Evolutionary conservation across 805 yeast genomes (phyloP).

Genomic region (Kodamaea sagamina): DNA sequence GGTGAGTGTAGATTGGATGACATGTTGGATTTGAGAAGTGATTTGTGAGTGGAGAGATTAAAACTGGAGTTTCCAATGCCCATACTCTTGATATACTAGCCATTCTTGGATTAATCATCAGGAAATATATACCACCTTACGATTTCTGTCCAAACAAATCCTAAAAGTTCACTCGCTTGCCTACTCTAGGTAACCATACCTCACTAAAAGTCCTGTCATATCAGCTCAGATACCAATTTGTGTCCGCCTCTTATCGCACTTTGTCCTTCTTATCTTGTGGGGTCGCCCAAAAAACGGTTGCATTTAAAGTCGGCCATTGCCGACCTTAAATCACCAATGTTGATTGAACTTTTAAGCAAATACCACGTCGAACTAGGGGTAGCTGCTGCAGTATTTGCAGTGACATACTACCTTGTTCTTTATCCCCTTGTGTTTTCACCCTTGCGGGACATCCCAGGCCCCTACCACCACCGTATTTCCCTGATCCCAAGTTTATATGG

Average conservation of each 20-base stretch:
- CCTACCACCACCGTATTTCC: slow-evolving; percentile 50
- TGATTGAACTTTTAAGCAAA: slow-evolving; percentile 1
- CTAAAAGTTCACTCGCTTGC: too few relatives aligned
- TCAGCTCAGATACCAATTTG: too few relatives aligned
- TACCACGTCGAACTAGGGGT: neutral
- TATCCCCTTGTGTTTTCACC: slow-evolving; percentile 54
- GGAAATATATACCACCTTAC: too few relatives aligned
- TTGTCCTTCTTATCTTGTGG: neutral
- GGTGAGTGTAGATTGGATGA: too few relatives aligned
- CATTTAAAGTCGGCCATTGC: neutral
- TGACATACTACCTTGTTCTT: slow-evolving; percentile 34
- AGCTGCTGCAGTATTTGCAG: neutral
- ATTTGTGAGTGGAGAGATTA: too few relatives aligned
- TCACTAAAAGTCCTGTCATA: too few relatives aligned
- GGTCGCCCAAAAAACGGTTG: neutral
- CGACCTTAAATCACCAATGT: slow-evolving; percentile 1
- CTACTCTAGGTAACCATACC: too few relatives aligned
- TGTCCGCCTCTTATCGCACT: neutral
- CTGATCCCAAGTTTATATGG: slow-evolving; percentile 33
- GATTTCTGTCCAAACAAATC: too few relatives aligned
- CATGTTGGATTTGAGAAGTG: too few relatives aligned
- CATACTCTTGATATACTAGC: too few relatives aligned
- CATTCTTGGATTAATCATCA: too few relatives aligned
- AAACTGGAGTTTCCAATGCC: too few relatives aligned
- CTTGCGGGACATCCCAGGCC: slow-evolving; percentile 58